Evolutionary conservation across 2,329 filamentous ascomycete genomes (phyloP), one percentile per base, ranked within the genome.

Genomic region (Phyllosticta paracitricarpa): DNA sequence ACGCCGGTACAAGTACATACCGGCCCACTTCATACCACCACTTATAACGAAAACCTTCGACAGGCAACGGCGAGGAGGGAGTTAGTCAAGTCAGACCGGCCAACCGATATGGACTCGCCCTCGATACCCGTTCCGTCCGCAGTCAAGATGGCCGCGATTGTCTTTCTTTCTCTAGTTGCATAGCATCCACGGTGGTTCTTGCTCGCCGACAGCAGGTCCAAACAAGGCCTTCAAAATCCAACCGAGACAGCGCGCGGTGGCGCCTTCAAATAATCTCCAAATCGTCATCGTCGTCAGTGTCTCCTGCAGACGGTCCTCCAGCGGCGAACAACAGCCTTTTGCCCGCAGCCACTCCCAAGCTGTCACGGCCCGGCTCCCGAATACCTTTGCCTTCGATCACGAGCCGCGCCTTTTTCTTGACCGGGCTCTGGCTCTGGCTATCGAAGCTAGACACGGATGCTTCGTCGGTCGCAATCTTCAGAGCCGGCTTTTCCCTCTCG

Each of bases 371-470:
- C 1, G 79, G 79, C 66, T 78, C 76, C 30, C 78, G 70, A 52
- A 81, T 77, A 4, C 79, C 79, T 65, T 79, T 80, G 51, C 75
- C 75, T 7, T 72, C 74, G n/a, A 80, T 67, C 54, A 77, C 67
- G 14, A 80, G 74, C 22, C 78, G 68, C n/a, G 78, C 78, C 63
- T 72, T 76, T 68, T 80, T 80, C 73, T 79, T 79, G 51, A 68
- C 71, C 62, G 78, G 70, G 64, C 74, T 77, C 1, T 66, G 66
- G 48, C 68, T 67, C 54, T 66, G 62, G 7, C 58, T 61, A n/a
- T 48, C 40, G 40, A 48, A 48, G 14, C 40, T 48, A 17, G 40
- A 48, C 17, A 48, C 40, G 6, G 40, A 48, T 3, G 40, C 40
- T n/a, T 48, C 40, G 40, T 48, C 40, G 40, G 40, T 48, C 6